Evolutionary conservation across 169 alveolate genomes (phyloP), one percentile per base, ranked within the genome.

Genomic region (Plasmodium falciparum): DNA sequence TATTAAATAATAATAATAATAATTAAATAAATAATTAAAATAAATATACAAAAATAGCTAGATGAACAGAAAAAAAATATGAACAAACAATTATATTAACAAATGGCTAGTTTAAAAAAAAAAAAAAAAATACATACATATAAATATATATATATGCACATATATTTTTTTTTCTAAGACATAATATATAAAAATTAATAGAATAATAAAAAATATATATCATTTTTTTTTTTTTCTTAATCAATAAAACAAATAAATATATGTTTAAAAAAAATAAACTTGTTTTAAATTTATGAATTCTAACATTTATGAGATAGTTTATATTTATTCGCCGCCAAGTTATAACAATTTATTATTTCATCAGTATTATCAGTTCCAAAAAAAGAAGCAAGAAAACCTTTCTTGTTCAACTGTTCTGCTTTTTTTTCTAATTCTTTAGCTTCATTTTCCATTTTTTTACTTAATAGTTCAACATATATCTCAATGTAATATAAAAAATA

Each of bases 321-420:
- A 61, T 76, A 76, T 59, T 76, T 63, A 56, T 76, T 76, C 43
- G 89, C 89, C 6, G 89, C 89, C 76, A 76, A 26, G 56, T 65
- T 76, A 54, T 76, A 76, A 56, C 89, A 76, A 43, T 76, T 76
- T 39, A 76, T 76, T 33, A 76, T 58, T 76, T 76, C 89, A 58
- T 76, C 89, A 6, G 66, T 76, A n/a, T 76, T 76, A 59, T 76
- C 89, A 33, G 69, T 33, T 58, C 89, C 89, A 76, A 76, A 76
- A 65, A 76, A 76, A 22, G 89, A 76, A 24, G 89, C 63, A 39
- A 76, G 67, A 58, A 76, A 76, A n/a, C 76, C 89, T 69, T 76
- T 76, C 70, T 76, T 76, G 54, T 63, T 76, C n/a, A 76, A 45
- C 47, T 65, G 71, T 33, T 76, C 89, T 17, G 89, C 89, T 45